Conservation (phyloP, 208 protist species). For the Wallacemonas sp. region DNA sequence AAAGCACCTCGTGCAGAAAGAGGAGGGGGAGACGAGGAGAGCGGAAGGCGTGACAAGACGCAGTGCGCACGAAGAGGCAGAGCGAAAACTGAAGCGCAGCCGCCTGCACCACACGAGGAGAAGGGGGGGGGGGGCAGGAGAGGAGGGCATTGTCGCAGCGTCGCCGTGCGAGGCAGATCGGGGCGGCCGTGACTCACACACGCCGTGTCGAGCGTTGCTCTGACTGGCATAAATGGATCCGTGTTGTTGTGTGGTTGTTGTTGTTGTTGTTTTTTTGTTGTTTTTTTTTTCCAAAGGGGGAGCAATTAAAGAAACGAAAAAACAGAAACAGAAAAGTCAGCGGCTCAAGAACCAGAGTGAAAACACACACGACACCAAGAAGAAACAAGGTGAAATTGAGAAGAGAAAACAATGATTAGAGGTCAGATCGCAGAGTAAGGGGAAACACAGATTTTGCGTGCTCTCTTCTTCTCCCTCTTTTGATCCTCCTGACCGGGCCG, state of each 20-base stretch:
- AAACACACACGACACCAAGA: not conserved
- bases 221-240: too few species aligned
- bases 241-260: not conserved
- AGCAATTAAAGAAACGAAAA: not conserved
- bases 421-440: too few species aligned
- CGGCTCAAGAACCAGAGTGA: not conserved
- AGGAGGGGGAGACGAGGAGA: not conserved
- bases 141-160: not conserved
- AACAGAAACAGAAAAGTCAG: not conserved
- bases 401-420: not conserved
- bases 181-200: too few species aligned
- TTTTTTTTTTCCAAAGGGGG: not conserved
- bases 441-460: too few species aligned
- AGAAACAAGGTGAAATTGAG: not conserved
- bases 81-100: too few species aligned
- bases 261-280: not conserved
- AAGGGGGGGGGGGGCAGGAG: not conserved
- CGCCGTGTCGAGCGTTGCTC: too few species aligned
- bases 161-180: too few species aligned
- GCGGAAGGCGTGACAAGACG: not conserved
- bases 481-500: too few species aligned
- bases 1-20: not conserved
- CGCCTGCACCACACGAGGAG: too few species aligned
- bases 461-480: too few species aligned
- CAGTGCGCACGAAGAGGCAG: not conserved